Evolutionary conservation across 2,329 filamentous ascomycete genomes (phyloP), one percentile per base, ranked within the genome.

Genomic region (Aspergillus udagawae): DNA sequence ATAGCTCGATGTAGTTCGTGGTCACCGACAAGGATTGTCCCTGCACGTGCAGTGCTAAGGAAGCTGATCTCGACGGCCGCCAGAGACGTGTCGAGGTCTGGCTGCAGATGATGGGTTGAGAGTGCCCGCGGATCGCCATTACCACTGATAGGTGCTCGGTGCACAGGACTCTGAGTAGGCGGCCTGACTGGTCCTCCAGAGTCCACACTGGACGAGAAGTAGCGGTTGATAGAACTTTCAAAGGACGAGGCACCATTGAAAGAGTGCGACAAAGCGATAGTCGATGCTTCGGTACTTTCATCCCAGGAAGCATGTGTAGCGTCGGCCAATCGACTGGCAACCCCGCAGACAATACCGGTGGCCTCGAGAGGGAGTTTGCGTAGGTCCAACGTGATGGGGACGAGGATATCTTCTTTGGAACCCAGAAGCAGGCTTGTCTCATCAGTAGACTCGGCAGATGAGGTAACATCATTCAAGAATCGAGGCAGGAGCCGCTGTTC

Each of bases 281-380:
- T 58, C 42, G 54, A 67, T 55, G 47, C 60, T 57, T 65, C 65
- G 4, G 65, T 67, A 29, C 51, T 53, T 50, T 67, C 67, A 20
- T 62, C 70, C 58, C 78, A 77, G 35, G 72, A 71, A 64, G 77
- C 77, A 54, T 80, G 75, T 73, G 91, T 87, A 49, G 90, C 89
- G 51, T 89, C 85, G 0, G 92, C 89, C 28, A 97, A 80, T 54
- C 86, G 83, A 27, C 92, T 91, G 0, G 93, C 92, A 2, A 99
- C 91, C 28, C 94, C 93, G 65, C 92, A 97, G 3, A 99, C 91
- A 57, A 99, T 97, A 23, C 93, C 93, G 0, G 92, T 96, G 7
- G 91, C 92, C 72, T 96, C 91, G 45, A 93, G 82, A 0, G 93
- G 90, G 44, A 97, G 78, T 45, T 85, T 86, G 21, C 85, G 86